Evolutionary conservation across 2,329 filamentous ascomycete genomes (phyloP).

Genomic region (Didymella lethalis): DNA sequence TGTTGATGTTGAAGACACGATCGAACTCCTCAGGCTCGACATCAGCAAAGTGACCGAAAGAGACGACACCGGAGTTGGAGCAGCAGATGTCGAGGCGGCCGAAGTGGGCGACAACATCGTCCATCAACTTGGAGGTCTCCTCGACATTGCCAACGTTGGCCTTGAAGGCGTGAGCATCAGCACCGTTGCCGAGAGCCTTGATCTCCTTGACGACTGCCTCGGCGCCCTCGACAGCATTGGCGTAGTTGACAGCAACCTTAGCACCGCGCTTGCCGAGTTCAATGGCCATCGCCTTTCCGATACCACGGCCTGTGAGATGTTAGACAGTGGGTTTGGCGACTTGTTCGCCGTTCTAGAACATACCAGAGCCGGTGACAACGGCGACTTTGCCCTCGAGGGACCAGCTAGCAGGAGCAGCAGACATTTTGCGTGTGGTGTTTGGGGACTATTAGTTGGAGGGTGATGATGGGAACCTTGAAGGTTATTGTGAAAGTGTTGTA

Average conservation of each 20-base stretch:
- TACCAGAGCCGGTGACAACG: conserved; percentile 62
- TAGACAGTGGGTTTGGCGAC: conserved; percentile 6
- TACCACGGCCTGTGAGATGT: conserved; percentile 63
- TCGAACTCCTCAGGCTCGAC: conserved; percentile 64
- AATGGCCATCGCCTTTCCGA: conserved; percentile 71
- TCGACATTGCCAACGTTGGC: conserved; percentile 72
- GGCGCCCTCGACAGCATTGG: conserved; percentile 70
- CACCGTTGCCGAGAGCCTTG: conserved; percentile 66
- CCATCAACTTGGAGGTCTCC: conserved; percentile 70
- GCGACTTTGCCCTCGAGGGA: conserved; percentile 63
- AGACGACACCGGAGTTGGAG: conserved; percentile 70
- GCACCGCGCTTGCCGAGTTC: conserved; percentile 71
- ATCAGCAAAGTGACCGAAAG: conserved; percentile 62
- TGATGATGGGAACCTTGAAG: conserved; percentile 14
- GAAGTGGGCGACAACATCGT: conserved; percentile 68
- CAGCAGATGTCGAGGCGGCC: conserved; percentile 74
- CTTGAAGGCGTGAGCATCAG: conserved; percentile 69
- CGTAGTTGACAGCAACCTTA: conserved; percentile 72
- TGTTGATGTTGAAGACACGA: conserved; percentile 68
- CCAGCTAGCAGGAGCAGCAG: conserved; percentile 55
- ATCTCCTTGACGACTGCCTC: conserved; percentile 72
- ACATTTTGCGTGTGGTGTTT: conserved; percentile 46
- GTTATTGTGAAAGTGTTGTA: conserved; percentile 27
- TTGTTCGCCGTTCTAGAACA: conserved; percentile 18
- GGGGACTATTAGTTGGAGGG: conserved; percentile 24